Conservation (phyloP, 225 moss, liverwort and hornwort genomes). For the Asterella californica region DNA sequence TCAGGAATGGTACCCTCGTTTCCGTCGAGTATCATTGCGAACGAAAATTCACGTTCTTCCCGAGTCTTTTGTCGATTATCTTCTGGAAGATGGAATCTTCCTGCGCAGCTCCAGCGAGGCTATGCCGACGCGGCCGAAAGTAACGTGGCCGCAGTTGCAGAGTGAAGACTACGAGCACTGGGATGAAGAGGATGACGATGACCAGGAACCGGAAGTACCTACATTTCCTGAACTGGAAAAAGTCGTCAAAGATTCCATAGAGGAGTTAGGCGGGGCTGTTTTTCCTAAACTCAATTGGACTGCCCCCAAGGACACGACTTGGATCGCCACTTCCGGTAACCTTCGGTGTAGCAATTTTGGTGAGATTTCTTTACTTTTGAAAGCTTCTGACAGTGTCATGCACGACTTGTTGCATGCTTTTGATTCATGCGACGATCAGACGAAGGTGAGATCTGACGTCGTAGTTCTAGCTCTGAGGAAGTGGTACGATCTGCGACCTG, state of each 20-base stretch:
- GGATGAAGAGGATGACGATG: constrained; percentile 79
- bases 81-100: constrained; percentile 78
- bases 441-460: constrained; percentile 45
- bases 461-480: constrained; percentile 76
- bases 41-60: constrained; percentile 63
- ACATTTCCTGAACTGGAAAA: constrained; percentile 61
- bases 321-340: constrained; percentile 75
- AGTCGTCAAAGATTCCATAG: constrained; percentile 54
- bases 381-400: constrained; percentile 77
- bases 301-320: constrained; percentile 83
- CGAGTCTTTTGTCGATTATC: constrained; percentile 70
- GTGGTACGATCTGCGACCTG: constrained; percentile 89
- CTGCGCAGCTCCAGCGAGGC: constrained; percentile 70
- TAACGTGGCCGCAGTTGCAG: constrained; percentile 69
- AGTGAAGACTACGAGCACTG: constrained; percentile 81
- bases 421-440: constrained; percentile 76
- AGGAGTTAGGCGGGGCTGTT: constrained; percentile 66
- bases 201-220: constrained; percentile 43
- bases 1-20: constrained; percentile 89
- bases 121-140: constrained; percentile 67
- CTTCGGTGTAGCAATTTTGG: constrained; percentile 77
- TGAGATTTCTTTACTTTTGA: constrained; percentile 68
- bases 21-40: constrained; percentile 55
- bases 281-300: constrained; percentile 98
- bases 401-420: constrained; percentile 83